Evolutionary conservation across 2,329 filamentous ascomycete genomes (phyloP), one percentile per base, ranked within the genome.

Genomic region (Mollisiaceae sp.): DNA sequence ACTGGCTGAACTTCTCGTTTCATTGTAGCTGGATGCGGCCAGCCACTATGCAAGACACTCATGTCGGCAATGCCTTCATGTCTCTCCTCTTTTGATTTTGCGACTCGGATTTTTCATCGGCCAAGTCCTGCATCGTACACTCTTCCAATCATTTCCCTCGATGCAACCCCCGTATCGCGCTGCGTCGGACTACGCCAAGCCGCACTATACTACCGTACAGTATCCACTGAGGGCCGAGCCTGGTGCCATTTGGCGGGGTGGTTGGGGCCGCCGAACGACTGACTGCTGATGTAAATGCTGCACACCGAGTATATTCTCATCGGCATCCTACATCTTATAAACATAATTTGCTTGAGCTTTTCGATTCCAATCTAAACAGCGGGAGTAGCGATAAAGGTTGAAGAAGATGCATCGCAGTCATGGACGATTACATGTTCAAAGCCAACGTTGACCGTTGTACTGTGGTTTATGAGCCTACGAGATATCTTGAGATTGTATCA

Each of bases 351-450:
- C 24, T 54, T 18, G 27, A 6, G 6, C 24, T 35, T 15, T 32
- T 54, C 27, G 32, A 15, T 35, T 54, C 9, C 5, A 27, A 22
- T 22, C 14, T 54, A 4, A 18, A 18, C 12, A 35, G 12, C 2
- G n/a, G 43, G 43, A 47, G 12, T 20, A 3, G 38, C 11, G 12
- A 39, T n/a, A 20, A 15, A 45, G 18, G n/a, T 14, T 9, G 50
- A 57, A 47, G 43, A 45, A 47, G 36, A 63, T 65, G 65, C 20
- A 11, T 36, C 41, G 60, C 38, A 43, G 60, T 27, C 8, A 77
- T 77, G 75, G 75, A 77, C 64, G 73, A 76, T 68, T 77, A 77
- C 68, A 73, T 77, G 71, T 77, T 77, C 59, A 67, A 72, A 50
- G 57, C 65, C 41, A 72, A 75, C 63, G 75, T 77, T 50, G 67